Evolutionary conservation across 2,329 filamentous ascomycete genomes (phyloP).

Genomic region (Xylaria sp.): DNA sequence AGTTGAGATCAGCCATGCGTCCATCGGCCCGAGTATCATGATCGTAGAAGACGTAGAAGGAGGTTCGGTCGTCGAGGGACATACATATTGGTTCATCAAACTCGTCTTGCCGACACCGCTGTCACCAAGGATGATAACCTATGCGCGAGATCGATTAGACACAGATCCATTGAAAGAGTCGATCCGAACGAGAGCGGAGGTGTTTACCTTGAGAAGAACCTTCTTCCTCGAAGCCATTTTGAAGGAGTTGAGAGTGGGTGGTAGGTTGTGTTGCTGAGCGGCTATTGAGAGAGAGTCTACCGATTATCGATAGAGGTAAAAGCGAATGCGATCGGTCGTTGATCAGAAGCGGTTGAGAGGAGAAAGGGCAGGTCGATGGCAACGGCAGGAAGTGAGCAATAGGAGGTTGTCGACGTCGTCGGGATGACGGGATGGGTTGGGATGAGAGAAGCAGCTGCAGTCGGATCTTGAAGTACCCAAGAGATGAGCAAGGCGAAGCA

Average conservation of each 20-base stretch:
- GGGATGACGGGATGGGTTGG: not conserved
- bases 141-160: slow-evolving; percentile 12
- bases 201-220: slow-evolving; percentile 75
- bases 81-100: slow-evolving; percentile 99
- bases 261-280: slow-evolving; percentile 4
- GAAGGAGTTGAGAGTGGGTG: slow-evolving; percentile 18
- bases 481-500: slow-evolving; percentile 4
- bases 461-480: slow-evolving; percentile 2
- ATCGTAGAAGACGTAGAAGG: not conserved
- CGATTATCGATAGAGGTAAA: not conserved
- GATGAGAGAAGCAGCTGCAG: slow-evolving; percentile 8
- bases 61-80: slow-evolving; percentile 31
- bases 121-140: slow-evolving; percentile 99
- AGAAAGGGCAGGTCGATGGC: not conserved
- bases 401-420: not conserved
- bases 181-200: slow-evolving; percentile 5
- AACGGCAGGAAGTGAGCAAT: not conserved
- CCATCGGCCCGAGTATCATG: not conserved
- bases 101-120: slow-evolving; percentile 99
- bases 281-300: not conserved
- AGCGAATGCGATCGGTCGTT: not conserved
- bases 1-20: slow-evolving; percentile 1
- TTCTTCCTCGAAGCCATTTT: slow-evolving; percentile 80
- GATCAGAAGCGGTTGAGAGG: not conserved
- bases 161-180: not conserved